Conservation (phyloP, 805 yeast genomes). For the Wickerhamiella dianesei region DNA sequence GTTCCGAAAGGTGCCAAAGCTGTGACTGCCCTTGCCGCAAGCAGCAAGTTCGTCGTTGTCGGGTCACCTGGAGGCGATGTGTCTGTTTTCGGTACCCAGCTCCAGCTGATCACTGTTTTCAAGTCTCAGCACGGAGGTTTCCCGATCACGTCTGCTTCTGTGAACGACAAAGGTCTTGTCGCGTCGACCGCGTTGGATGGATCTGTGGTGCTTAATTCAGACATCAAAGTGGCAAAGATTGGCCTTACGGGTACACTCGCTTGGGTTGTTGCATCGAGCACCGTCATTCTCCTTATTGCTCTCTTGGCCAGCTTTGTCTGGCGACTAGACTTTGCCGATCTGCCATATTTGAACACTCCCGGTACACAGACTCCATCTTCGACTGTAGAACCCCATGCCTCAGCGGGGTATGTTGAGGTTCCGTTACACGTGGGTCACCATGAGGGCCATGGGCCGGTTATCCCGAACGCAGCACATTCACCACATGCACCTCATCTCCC, state of each 20-base stretch:
- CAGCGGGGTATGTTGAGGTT: slow-evolving; percentile 1
- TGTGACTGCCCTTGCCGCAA: slow-evolving; percentile 14
- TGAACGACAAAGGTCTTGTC: slow-evolving; percentile 11
- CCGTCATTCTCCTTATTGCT: slow-evolving; percentile 9
- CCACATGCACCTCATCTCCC: not conserved
- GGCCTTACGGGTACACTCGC: slow-evolving; percentile 7
- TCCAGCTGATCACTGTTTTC: slow-evolving; percentile 4
- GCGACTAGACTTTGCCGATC: not conserved
- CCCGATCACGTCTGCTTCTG: slow-evolving; percentile 17
- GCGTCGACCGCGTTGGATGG: slow-evolving; percentile 18
- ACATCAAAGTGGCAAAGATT: not conserved
- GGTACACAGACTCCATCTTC: not conserved
- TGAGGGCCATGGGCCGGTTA: slow-evolving; percentile 8
- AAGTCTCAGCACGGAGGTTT: slow-evolving; percentile 9
- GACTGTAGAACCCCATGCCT: too few relatives aligned
- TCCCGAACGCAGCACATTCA: not conserved
- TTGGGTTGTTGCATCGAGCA: slow-evolving; percentile 12
- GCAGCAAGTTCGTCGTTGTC: slow-evolving; percentile 12
- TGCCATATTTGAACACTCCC: not conserved
- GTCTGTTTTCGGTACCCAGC: slow-evolving; percentile 5
- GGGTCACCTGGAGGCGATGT: slow-evolving; percentile 18
- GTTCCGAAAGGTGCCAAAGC: slow-evolving; percentile 9
- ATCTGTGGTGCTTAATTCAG: slow-evolving; percentile 7
- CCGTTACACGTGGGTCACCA: slow-evolving; percentile 3
- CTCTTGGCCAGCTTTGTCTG: slow-evolving; percentile 1